A percentile compares a stretch with the other conserved stretches of the same genome.
phyloP scores from a whole-genome alignment of 2,329 filamentous ascomycete species.

The Phyllosticta citriasiana region DNA sequence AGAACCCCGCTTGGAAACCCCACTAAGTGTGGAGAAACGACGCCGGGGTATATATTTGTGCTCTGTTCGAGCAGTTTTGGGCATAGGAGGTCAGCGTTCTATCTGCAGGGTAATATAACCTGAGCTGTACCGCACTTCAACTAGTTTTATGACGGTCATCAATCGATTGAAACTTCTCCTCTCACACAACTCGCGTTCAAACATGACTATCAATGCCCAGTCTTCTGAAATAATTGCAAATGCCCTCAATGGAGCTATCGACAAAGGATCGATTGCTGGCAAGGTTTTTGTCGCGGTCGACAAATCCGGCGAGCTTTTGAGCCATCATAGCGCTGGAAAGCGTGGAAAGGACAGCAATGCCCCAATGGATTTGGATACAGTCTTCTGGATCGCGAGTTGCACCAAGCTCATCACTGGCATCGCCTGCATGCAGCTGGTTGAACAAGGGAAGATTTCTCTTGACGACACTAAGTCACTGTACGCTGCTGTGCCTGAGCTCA shows the following conservation, averaged over 20 bases:
- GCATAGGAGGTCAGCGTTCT: background rate
- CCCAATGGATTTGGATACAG: conserved; percentile 43
- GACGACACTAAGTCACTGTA: conserved; percentile 25
- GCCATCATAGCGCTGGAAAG: conserved; percentile 33
- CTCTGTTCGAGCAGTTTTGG: background rate
- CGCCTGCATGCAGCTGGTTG: conserved; percentile 26
- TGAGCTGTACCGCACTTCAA: background rate
- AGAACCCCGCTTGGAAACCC: background rate
- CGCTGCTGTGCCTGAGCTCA: conserved; percentile 26
- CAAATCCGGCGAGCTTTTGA: conserved; percentile 33
- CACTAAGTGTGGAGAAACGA: background rate
- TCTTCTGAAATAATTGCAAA: conserved; percentile 25
- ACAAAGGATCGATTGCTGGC: conserved; percentile 26
- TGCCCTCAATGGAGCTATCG: conserved; percentile 23
- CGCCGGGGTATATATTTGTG: background rate
- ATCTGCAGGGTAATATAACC: background rate
- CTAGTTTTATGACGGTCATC: background rate
- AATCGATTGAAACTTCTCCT: background rate
- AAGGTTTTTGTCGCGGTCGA: conserved; percentile 37
- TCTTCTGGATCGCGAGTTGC: conserved; percentile 50
- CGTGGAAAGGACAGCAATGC: conserved; percentile 31
- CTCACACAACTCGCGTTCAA: background rate
- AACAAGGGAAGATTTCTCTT: conserved; percentile 26
- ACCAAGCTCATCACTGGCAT: conserved; percentile 31
- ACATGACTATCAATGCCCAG: conserved; percentile 24